Base-by-base conservation (phyloP, 768 basidiomycete species). In the Mycena chlorophos region DNA sequence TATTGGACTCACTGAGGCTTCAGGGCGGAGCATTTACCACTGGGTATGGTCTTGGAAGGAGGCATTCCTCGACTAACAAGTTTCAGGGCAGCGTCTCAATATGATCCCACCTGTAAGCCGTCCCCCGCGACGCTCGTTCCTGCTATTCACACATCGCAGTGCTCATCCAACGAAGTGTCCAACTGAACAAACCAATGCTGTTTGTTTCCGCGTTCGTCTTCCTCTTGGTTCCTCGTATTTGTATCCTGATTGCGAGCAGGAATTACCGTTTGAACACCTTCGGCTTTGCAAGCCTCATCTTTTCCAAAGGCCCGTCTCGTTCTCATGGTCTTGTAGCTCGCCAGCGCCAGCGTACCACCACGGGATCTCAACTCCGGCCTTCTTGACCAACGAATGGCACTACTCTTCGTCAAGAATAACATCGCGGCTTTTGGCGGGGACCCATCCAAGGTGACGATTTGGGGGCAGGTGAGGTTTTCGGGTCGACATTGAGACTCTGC, bases 341-440 rank as follows among this genome's bases (percentile, higher is more conserved):
- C 83, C 2, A 84, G 83, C 52, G 55, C 68, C 1, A 66, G 72
- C 50, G 73, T 82, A 5, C 67, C 72, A 1, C 68, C 79, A 0
- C 64, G 78, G 57, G 80, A 84, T 57, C 69, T 85, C 25, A 87
- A 87, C 57, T 76, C 76, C 2, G 86, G 86, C 14, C 68, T 88
- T 16, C 72, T 71, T 29, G 88, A 90, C 65, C 85, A 88, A 67
- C 71, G 76, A 1, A 71, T 75, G 28, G 85, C 85, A 0, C 68
- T 91, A 0, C 60, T 71, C 16, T 89, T 87, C 67, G 69, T 89
- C 0, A 79, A 86, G 57, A 72, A 84, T n/a, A 86, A 89, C 61
- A 82, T 88, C 17, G 77, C 72, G 3, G 75, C 76, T 2, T 89
- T 89, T 62, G 86, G 86, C 13, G 87, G 87, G 1, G 81, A 87